Base-by-base conservation (phyloP, 2,329 filamentous ascomycete genomes). In the Botryotinia narcissicola region DNA sequence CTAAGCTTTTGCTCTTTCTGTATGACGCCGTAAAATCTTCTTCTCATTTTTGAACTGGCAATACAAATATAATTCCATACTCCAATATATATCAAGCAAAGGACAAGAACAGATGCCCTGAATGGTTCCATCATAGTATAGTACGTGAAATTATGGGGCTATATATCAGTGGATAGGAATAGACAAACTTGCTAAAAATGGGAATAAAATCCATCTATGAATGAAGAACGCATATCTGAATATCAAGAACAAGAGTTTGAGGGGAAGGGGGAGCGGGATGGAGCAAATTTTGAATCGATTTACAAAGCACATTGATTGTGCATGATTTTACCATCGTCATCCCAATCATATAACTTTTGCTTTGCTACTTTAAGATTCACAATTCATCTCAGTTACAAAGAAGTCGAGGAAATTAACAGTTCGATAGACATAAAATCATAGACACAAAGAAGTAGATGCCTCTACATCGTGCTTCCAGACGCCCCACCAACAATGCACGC, bases 401-500 rank as follows among this genome's bases (percentile, higher is more conserved):
- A 22, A 22, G 10, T 20, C 25, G 16, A 22, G 16, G 37, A 16
- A 1, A 66, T 29, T 29, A 57, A 22, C 10, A 54, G 1, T 5
- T 29, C 4, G 10, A 12, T n/a, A 3, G 14, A 16, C 9, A 22
- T 57, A 3, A 22, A 68, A 42, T 68, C 48, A 57, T 12, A 29
- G 48, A 35, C 37, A 32, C 6, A 25, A 12, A 48, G 66, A n/a
- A 32, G 35, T 29, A 67, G 48, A 42, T 25, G 35, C 9, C 40
- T 37, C 18, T 22, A 42, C 35, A 22, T 10, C 35, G 22, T 37
- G 72, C 40, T 71, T 70, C 73, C 74, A 75, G 5, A 75, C 60
- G 22, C 61, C 57, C 74, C 74, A 75, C 74, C 74, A 75, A 18
- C 74, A 75, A 22, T 70, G 59, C 6, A 73, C 71, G n/a, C 67